These are phyloP conservation scores for Citrus unshiu DNA, from an alignment of 345 rosid genomes.

Conservation along the genomic window DNA sequence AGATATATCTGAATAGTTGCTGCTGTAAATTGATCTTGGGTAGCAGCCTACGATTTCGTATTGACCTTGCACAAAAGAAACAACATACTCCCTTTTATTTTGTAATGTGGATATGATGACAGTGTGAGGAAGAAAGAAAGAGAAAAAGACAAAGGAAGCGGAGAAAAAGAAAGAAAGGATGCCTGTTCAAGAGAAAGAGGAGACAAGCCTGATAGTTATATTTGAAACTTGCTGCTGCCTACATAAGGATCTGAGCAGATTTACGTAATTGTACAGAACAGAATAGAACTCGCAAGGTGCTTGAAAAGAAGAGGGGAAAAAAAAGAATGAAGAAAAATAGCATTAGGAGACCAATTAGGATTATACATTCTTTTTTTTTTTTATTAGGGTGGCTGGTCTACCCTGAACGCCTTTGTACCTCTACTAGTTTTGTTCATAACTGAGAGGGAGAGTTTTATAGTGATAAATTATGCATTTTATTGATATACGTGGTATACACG, in stretches of 20 bases:
- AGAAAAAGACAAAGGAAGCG: not conserved
- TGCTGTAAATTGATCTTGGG: not conserved
- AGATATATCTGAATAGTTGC: too few species aligned
- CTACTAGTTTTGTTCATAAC: not conserved
- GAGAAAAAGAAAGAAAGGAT: too few species aligned
- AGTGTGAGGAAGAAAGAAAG: not conserved
- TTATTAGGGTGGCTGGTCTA: not conserved
- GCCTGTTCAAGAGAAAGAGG: not conserved
- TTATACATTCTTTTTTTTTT: not conserved
- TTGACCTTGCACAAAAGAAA: not conserved
- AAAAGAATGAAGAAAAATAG: not conserved
- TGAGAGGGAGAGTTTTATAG: not conserved
- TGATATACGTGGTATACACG: not conserved
- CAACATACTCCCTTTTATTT: not conserved
- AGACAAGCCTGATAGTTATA: not conserved
- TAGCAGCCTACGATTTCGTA: not conserved
- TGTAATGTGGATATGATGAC: not conserved
- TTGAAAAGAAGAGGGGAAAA: too few species aligned
- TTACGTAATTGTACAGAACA: not conserved
- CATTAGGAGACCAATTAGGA: not conserved
- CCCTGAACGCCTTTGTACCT: not conserved
- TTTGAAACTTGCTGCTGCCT: not conserved
- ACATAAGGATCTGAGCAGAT: too few species aligned
- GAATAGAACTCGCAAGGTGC: not conserved
- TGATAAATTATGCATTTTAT: not conserved